phyloP scores from a whole-genome alignment of 2,329 filamentous ascomycete species.

The Penicillium italicum region DNA sequence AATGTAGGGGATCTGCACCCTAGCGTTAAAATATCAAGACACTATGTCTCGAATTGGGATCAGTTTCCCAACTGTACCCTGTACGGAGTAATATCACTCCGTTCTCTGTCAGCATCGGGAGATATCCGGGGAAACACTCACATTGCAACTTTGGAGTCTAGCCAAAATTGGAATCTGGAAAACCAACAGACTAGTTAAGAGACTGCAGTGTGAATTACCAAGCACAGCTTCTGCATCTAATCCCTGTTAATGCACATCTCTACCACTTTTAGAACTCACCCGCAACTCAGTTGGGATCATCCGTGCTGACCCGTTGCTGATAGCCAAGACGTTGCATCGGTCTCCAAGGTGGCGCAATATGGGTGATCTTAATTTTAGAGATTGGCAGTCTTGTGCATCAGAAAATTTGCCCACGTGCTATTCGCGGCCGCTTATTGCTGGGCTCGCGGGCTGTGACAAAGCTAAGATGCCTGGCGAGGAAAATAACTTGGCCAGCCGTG shows the following conservation, averaged over 20 bases:
- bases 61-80: neutral
- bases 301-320: neutral
- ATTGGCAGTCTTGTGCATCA: neutral
- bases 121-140: neutral
- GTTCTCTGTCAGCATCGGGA: neutral
- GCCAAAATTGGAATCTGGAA: neutral
- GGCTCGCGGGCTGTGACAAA: neutral
- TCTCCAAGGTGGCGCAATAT: neutral
- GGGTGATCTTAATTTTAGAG: constrained; percentile 2
- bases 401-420: neutral
- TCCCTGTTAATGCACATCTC: constrained; percentile 2
- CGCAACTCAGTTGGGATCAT: neutral
- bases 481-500: too few relatives aligned
- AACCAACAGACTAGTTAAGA: neutral
- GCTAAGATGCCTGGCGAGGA: constrained; percentile 6
- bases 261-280: neutral
- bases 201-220: neutral
- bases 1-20: neutral
- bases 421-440: neutral
- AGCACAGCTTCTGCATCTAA: neutral
- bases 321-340: neutral
- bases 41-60: neutral
- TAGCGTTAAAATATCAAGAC: neutral
- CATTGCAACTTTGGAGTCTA: neutral
- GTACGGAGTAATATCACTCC: neutral